A percentile compares a stretch with the other conserved stretches of the same genome.
Evolutionary conservation across 306 rosid species (phyloP).

Genomic region (Phaseolus lunatus): DNA sequence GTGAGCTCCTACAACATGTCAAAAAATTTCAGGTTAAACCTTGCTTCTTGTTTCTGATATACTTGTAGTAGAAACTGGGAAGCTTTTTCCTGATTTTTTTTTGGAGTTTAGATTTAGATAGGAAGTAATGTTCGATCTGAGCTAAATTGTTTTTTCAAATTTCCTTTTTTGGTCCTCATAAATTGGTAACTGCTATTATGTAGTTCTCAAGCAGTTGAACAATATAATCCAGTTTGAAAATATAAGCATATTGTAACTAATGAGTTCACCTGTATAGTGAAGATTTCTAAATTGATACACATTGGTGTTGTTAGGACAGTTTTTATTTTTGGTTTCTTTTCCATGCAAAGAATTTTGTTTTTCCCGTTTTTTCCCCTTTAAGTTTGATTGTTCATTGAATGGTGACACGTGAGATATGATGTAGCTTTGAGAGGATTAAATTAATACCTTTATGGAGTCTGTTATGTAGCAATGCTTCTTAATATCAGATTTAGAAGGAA

Average conservation of each 20-base stretch:
- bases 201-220: slow-evolving; percentile 21
- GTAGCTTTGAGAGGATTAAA: slow-evolving; percentile 8
- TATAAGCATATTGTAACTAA: not conserved
- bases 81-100: slow-evolving; percentile 22
- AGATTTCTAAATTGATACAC: not conserved
- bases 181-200: not conserved
- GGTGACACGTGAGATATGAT: slow-evolving; percentile 4
- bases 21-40: slow-evolving; percentile 84
- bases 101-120: slow-evolving; percentile 25
- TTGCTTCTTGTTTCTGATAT: slow-evolving; percentile 35
- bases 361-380: not conserved
- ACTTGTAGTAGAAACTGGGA: slow-evolving; percentile 15
- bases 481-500: no score
- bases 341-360: not conserved
- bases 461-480: not conserved
- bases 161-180: not conserved
- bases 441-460: slow-evolving; percentile 5
- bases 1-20: slow-evolving; percentile 82
- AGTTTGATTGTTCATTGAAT: slow-evolving; percentile 36
- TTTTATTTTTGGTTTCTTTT: not conserved
- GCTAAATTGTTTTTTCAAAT: not conserved
- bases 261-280: not conserved
- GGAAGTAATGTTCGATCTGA: not conserved
- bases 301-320: not conserved
- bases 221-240: not conserved